Evolutionary conservation across 805 yeast species (phyloP).

Genomic region (Kockiozyma suomiensis): DNA sequence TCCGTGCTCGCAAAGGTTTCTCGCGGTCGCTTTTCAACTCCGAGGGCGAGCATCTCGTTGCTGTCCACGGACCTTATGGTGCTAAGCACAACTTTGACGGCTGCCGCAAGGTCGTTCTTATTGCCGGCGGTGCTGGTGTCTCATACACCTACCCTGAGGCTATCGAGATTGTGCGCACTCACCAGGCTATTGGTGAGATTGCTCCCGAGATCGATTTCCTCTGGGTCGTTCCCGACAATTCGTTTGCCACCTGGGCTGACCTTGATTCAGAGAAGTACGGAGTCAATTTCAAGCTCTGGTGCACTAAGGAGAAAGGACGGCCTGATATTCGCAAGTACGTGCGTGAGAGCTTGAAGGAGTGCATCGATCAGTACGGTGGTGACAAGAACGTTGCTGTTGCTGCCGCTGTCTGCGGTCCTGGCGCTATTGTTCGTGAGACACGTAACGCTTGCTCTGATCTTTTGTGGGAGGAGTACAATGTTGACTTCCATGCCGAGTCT

Average conservation of each 20-base stretch:
- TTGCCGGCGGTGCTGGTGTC: constrained; percentile 43
- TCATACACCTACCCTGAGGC: constrained; percentile 40
- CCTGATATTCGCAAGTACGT: constrained; percentile 37
- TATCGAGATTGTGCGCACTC: constrained; percentile 26
- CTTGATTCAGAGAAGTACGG: constrained; percentile 33
- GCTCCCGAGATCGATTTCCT: constrained; percentile 37
- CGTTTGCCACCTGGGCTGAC: constrained; percentile 38
- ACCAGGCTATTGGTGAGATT: constrained; percentile 21
- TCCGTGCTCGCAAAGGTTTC: constrained; percentile 41
- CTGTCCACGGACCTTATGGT: constrained; percentile 33
- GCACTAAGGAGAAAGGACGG: constrained; percentile 40
- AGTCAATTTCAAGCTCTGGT: constrained; percentile 38
- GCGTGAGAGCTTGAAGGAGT: constrained; percentile 21
- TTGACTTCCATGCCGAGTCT: constrained; percentile 39
- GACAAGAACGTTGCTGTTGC: constrained; percentile 31
- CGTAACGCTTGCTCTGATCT: constrained; percentile 38
- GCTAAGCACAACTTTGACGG: constrained; percentile 29
- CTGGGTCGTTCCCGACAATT: constrained; percentile 40
- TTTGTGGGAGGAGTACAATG: constrained; percentile 34
- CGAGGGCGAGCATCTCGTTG: constrained; percentile 32
- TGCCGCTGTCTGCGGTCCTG: constrained; percentile 42
- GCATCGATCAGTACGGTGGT: constrained; percentile 24
- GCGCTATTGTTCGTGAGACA: constrained; percentile 36
- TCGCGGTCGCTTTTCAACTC: constrained; percentile 34
- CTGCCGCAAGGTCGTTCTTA: constrained; percentile 35